These are phyloP conservation scores for Prunus mira DNA, from an alignment of 306 rosid species.

Conservation along the genomic window DNA sequence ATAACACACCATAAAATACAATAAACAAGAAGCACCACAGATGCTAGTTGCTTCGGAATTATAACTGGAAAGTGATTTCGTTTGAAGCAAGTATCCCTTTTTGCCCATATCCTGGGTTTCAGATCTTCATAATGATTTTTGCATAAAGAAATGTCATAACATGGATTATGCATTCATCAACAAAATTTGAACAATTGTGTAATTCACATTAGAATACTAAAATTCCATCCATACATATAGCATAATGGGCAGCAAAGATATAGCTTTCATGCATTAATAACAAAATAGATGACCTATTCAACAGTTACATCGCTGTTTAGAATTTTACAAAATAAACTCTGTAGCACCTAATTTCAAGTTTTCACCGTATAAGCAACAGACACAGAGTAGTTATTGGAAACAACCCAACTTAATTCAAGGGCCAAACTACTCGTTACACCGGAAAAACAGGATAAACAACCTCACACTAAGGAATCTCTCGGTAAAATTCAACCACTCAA, in stretches of 20 bases:
- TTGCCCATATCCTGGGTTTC: too few species aligned
- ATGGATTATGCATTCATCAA: background rate
- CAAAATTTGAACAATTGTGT: background rate
- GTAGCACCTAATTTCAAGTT: background rate
- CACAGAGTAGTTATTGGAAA: background rate
- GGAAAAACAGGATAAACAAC: constrained; percentile 15
- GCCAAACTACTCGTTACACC: constrained; percentile 19
- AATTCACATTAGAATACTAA: background rate
- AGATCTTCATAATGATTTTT: too few species aligned
- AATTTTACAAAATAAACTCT: background rate
- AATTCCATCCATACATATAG: background rate
- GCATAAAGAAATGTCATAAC: background rate
- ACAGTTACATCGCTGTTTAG: background rate
- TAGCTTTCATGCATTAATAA: background rate
- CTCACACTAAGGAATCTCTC: constrained; percentile 13
- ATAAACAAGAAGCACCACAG: too few species aligned
- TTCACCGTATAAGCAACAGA: background rate
- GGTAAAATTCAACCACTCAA: constrained; percentile 11
- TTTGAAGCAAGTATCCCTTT: too few species aligned
- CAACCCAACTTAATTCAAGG: constrained; percentile 10
- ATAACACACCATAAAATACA: too few species aligned
- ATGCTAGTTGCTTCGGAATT: too few species aligned
- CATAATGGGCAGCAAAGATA: background rate
- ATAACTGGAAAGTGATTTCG: too few species aligned
- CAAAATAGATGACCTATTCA: background rate